Conservation (phyloP, 495 filamentous ascomycete genomes). For the Neurospora sp. region DNA sequence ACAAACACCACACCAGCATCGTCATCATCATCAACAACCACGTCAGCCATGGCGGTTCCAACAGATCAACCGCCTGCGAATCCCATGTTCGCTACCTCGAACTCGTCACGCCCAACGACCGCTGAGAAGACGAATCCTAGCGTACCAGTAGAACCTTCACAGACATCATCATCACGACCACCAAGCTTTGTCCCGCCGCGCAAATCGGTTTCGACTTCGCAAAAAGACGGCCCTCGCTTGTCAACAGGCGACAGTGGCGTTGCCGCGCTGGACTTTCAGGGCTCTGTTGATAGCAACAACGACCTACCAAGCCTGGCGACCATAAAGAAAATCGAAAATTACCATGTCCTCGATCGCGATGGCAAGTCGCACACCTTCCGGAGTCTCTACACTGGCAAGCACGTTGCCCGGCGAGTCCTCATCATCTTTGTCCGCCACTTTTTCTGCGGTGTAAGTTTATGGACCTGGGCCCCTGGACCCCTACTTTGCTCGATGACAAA, state of each 20-base stretch:
- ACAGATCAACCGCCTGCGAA: conserved; percentile 1
- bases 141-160: not conserved
- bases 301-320: conserved; percentile 40
- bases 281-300: conserved; percentile 39
- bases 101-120: not conserved
- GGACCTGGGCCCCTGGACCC: not conserved
- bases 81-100: not conserved
- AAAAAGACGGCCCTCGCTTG: not conserved
- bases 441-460: conserved; percentile 67
- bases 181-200: not conserved
- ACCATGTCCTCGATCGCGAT: conserved; percentile 53
- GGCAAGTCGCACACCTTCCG: conserved; percentile 56
- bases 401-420: conserved; percentile 47
- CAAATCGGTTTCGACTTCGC: not conserved
- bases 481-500: not conserved
- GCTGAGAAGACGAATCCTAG: not conserved
- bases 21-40: not conserved
- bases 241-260: conserved; percentile 4
- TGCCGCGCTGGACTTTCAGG: conserved; percentile 33
- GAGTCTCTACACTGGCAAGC: conserved; percentile 52
- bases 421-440: conserved; percentile 84
- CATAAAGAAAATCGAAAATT: conserved; percentile 41
- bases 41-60: not conserved
- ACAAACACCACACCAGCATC: not conserved
- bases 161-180: not conserved